Evolutionary conservation across 2,329 filamentous ascomycete species (phyloP).

Genomic region (Fusarium pseudoanthophilum): DNA sequence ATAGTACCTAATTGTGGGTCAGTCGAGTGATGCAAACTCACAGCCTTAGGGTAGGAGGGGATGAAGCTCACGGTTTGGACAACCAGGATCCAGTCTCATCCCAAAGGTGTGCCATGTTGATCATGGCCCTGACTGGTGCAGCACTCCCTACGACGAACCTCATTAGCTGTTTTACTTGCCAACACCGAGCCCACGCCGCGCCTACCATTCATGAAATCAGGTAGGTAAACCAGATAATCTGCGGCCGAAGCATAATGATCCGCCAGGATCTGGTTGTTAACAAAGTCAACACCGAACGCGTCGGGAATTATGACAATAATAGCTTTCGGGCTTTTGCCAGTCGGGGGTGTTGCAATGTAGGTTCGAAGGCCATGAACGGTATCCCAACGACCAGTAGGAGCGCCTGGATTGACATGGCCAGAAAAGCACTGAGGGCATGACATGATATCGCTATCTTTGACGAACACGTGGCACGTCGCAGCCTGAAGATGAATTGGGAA

Average conservation of each 20-base stretch:
- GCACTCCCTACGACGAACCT: not conserved
- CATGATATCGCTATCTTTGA: constrained; percentile 39
- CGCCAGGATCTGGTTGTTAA: constrained; percentile 63
- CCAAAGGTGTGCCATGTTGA: not conserved
- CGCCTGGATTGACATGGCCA: constrained; percentile 58
- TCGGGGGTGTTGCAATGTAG: constrained; percentile 56
- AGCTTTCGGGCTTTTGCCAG: constrained; percentile 51
- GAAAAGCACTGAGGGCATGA: constrained; percentile 57
- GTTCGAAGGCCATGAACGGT: constrained; percentile 60
- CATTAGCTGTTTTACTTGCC: not conserved
- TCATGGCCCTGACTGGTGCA: not conserved
- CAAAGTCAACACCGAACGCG: constrained; percentile 65
- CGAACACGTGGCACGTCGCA: accelerated
- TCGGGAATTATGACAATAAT: constrained; percentile 66
- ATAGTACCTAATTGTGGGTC: not conserved
- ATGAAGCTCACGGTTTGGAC: not conserved
- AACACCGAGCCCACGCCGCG: accelerated
- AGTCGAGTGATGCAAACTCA: not conserved
- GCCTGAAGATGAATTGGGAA: not conserved
- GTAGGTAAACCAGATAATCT: constrained; percentile 62
- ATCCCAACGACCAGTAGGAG: constrained; percentile 56
- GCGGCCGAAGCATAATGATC: constrained; percentile 64
- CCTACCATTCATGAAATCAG: constrained; percentile 62
- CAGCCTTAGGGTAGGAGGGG: not conserved
- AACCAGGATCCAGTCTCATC: not conserved